Evolutionary conservation across 345 rosid species (phyloP).

Genomic region (Melaleuca quinquenervia): DNA sequence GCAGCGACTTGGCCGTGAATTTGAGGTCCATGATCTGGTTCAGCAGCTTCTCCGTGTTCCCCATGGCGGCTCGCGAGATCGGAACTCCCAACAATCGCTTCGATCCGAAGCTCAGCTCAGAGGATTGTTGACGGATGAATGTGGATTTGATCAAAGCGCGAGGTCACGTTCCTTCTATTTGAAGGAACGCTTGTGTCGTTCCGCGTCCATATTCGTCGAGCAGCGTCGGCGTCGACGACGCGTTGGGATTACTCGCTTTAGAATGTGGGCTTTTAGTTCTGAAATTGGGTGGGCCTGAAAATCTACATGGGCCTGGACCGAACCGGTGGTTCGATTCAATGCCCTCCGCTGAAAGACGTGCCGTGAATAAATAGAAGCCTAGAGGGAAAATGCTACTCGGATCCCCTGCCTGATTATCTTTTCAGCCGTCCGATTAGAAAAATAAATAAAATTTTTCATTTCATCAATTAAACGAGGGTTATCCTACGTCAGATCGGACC

Average conservation of each 20-base stretch:
- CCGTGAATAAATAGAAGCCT: no score
- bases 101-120: not conserved
- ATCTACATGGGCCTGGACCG: not conserved
- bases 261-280: no score
- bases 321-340: no score
- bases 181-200: not conserved
- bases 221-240: not conserved
- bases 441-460: no score
- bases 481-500: no score
- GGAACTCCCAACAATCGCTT: not conserved
- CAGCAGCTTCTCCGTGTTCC: conserved; percentile 86
- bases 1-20: conserved; percentile 86
- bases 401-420: no score
- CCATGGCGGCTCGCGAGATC: conserved; percentile 25
- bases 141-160: not conserved
- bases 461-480: no score
- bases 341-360: no score
- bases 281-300: not conserved
- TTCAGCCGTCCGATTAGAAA: no score
- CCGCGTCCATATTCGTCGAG: not conserved
- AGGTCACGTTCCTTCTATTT: not conserved
- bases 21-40: conserved; percentile 96
- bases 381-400: no score
- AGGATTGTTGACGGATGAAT: not conserved
- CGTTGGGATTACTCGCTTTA: not conserved